Evolutionary conservation across 2,329 filamentous ascomycete species (phyloP).

Genomic region (Aspergillus sp.): DNA sequence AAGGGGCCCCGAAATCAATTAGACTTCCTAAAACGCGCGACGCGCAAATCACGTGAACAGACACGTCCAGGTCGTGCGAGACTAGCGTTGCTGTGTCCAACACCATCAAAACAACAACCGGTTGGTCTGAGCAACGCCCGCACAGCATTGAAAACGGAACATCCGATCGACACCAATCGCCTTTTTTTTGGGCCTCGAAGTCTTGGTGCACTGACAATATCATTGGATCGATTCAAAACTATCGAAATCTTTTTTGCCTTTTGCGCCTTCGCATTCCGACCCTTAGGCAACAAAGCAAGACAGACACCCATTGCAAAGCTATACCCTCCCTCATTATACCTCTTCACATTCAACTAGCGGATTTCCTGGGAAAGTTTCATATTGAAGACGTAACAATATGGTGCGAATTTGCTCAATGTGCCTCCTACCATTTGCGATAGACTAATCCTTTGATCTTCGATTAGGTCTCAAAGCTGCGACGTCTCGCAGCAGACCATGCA

Average conservation of each 20-base stretch:
- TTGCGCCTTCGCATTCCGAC: background rate
- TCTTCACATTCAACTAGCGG: background rate
- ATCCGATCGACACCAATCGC: conserved; percentile 1
- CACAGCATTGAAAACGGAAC: background rate
- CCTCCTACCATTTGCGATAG: background rate
- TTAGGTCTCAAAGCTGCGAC: conserved; percentile 49
- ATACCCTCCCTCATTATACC: background rate
- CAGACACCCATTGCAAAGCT: background rate
- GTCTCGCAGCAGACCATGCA: conserved; percentile 61
- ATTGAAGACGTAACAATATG: background rate
- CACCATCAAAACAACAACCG: conserved; percentile 23
- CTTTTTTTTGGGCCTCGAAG: background rate
- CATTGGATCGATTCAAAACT: background rate
- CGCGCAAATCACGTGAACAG: conserved; percentile 19
- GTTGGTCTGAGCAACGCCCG: conserved; percentile 7
- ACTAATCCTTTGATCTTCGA: background rate
- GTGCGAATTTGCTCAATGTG: background rate
- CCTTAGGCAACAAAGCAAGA: background rate
- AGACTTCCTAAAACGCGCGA: conserved; percentile 26
- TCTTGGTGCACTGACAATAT: background rate
- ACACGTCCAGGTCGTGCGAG: background rate
- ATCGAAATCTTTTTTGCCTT: background rate
- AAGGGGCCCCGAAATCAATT: conserved; percentile 10
- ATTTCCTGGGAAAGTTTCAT: background rate
- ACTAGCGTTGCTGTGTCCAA: conserved; percentile 14